Evolutionary conservation across 2,329 filamentous ascomycete species (phyloP).

Genomic region (Aspergillus neotritici): DNA sequence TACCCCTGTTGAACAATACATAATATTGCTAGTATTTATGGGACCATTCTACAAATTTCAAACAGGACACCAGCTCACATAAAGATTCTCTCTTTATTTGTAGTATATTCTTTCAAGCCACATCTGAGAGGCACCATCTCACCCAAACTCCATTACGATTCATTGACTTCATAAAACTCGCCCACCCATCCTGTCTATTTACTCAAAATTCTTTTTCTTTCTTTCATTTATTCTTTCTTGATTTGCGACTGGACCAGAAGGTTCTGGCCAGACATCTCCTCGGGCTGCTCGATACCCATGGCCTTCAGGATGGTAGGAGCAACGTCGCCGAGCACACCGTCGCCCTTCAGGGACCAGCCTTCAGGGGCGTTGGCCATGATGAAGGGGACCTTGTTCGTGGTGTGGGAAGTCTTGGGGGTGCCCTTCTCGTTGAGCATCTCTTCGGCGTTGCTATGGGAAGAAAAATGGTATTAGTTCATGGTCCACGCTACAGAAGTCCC

Average conservation of each 20-base stretch:
- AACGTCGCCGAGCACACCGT: slow-evolving; percentile 92
- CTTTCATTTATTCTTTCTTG: slow-evolving; percentile 46
- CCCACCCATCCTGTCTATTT: slow-evolving; percentile 15
- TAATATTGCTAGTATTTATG: neutral
- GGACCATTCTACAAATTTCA: too few relatives aligned
- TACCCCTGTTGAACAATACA: neutral
- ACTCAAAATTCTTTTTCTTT: slow-evolving; percentile 15
- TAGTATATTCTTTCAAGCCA: neutral
- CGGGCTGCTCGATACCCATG: slow-evolving; percentile 86
- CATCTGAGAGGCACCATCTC: neutral
- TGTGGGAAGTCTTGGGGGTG: slow-evolving; percentile 97
- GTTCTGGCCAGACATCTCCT: slow-evolving; percentile 85
- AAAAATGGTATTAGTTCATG: slow-evolving; percentile 3
- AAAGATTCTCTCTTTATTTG: slow-evolving; percentile 2
- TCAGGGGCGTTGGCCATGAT: slow-evolving; percentile 95
- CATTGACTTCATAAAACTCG: slow-evolving; percentile 18
- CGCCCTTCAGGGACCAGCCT: slow-evolving; percentile 75
- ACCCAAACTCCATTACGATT: slow-evolving; percentile 15
- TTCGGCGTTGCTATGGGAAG: slow-evolving; percentile 67
- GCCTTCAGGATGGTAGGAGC: slow-evolving; percentile 85
- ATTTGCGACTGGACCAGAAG: slow-evolving; percentile 54
- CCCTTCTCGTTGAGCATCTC: slow-evolving; percentile 97
- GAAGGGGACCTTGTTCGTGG: slow-evolving; percentile 95
- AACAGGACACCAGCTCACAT: too few relatives aligned
- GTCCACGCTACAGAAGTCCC: neutral